phyloP scores from a whole-genome alignment of 1,284 basidiomycete genomes.

The Schizophyllum commune region DNA sequence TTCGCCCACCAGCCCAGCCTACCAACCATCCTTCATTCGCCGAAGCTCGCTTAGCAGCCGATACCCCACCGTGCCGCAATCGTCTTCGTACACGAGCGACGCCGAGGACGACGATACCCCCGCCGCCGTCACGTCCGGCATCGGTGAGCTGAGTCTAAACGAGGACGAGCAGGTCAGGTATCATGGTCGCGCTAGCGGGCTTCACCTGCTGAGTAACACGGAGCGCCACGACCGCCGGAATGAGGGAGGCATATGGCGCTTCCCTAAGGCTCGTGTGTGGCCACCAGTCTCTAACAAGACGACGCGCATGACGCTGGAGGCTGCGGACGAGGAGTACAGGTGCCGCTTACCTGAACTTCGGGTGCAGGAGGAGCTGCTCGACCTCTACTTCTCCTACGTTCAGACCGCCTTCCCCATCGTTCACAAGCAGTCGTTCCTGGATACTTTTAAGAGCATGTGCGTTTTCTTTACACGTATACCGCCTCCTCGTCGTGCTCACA shows the following conservation, averaged over 20 bases:
- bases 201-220: slow-evolving; percentile 65
- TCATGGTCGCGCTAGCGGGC: slow-evolving; percentile 73
- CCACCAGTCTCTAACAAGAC: slow-evolving; percentile 45
- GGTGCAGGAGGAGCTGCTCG: slow-evolving; percentile 61
- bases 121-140: slow-evolving; percentile 49
- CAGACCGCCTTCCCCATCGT: slow-evolving; percentile 70
- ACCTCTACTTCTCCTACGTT: slow-evolving; percentile 74
- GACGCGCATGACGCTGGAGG: slow-evolving; percentile 17
- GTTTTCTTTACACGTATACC: neutral
- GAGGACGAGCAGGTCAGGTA: slow-evolving; percentile 77
- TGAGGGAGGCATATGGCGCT: slow-evolving; percentile 77
- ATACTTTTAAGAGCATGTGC: slow-evolving; percentile 40
- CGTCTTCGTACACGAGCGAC: slow-evolving; percentile 7
- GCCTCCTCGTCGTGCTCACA: neutral
- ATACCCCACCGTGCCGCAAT: neutral
- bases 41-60: neutral
- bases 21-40: neutral
- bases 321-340: slow-evolving; percentile 30
- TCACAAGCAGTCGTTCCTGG: slow-evolving; percentile 63
- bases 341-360: slow-evolving; percentile 43
- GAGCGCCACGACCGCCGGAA: slow-evolving; percentile 57
- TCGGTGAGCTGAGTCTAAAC: slow-evolving; percentile 79
- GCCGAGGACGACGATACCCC: slow-evolving; percentile 26
- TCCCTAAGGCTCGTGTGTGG: slow-evolving; percentile 79
- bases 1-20: neutral